phyloP scores from a whole-genome alignment of 129 eudicot genomes.

The Scalesia atractyloides region DNA sequence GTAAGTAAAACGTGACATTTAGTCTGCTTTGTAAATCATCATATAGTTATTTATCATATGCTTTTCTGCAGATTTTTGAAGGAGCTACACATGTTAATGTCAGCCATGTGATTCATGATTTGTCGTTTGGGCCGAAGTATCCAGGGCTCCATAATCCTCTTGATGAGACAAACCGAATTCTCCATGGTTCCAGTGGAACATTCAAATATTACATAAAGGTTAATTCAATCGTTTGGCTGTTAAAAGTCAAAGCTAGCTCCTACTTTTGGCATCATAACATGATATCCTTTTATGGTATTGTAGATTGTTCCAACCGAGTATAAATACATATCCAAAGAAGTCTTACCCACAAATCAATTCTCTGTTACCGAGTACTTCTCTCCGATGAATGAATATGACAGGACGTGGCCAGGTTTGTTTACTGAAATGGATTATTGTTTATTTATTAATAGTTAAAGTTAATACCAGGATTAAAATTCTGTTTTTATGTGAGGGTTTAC shows the following conservation, averaged over 20 bases:
- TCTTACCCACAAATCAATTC: slow-evolving; percentile 92
- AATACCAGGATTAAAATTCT: slow-evolving; percentile 3
- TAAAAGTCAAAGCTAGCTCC: slow-evolving; percentile 1
- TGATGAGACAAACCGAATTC: slow-evolving; percentile 69
- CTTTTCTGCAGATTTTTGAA: slow-evolving; percentile 75
- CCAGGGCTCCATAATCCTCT: slow-evolving; percentile 98
- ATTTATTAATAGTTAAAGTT: background rate
- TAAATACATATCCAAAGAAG: slow-evolving; percentile 81
- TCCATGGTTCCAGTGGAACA: slow-evolving; percentile 84
- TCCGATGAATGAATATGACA: slow-evolving; percentile 74
- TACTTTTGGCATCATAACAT: background rate
- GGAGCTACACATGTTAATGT: slow-evolving; percentile 87
- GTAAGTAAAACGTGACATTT: slow-evolving; percentile 44
- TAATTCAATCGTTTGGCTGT: slow-evolving; percentile 10
- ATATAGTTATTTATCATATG: background rate
- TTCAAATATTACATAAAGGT: slow-evolving; percentile 99
- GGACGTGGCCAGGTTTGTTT: slow-evolving; percentile 97
- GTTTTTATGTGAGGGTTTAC: background rate
- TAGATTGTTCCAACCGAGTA: slow-evolving; percentile 98
- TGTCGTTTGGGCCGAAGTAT: slow-evolving; percentile 96
- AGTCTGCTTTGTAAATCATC: background rate
- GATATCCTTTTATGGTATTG: slow-evolving; percentile 5
- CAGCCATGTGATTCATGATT: slow-evolving; percentile 90
- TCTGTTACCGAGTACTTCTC: slow-evolving; percentile 96
- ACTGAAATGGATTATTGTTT: background rate